phyloP scores from a whole-genome alignment of 805 yeast species.

The Candida broadrunensis region DNA sequence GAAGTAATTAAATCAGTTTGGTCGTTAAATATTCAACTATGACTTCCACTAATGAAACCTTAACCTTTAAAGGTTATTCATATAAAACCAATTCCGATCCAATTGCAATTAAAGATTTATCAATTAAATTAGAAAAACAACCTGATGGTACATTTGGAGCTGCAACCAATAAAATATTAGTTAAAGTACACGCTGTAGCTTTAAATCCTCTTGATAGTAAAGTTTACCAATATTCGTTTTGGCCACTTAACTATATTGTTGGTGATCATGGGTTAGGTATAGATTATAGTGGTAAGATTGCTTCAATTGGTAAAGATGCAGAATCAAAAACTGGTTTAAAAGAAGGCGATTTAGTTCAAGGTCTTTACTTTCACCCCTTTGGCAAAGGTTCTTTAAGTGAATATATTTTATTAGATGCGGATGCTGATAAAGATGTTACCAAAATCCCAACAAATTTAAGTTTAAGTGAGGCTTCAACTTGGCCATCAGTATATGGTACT shows the following conservation, averaged over 20 bases:
- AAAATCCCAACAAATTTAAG: slow-evolving; percentile 45
- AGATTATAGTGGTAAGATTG: slow-evolving; percentile 33
- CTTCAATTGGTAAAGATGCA: slow-evolving; percentile 25
- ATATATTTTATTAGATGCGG: slow-evolving; percentile 43
- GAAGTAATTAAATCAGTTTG: no score
- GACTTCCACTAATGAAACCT: slow-evolving; percentile 8
- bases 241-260: slow-evolving; percentile 3
- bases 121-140: slow-evolving; percentile 8
- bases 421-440: slow-evolving; percentile 3
- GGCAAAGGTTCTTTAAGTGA: slow-evolving; percentile 45
- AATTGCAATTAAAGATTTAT: slow-evolving; percentile 8
- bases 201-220: slow-evolving; percentile 33
- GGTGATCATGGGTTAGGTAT: slow-evolving; percentile 23
- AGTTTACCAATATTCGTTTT: slow-evolving; percentile 14
- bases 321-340: slow-evolving; percentile 15
- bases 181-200: slow-evolving; percentile 29
- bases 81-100: slow-evolving; percentile 13
- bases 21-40: no score
- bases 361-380: slow-evolving; percentile 14
- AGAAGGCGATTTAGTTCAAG: slow-evolving; percentile 30
- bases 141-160: slow-evolving; percentile 13
- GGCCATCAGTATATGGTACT: slow-evolving; percentile 63
- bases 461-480: slow-evolving; percentile 59
- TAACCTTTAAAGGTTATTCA: slow-evolving; percentile 14
- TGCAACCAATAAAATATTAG: slow-evolving; percentile 16